Evolutionary conservation across 2,329 filamentous ascomycete genomes (phyloP), one percentile per base, ranked within the genome.

Genomic region (Fusarium decemcellulare): DNA sequence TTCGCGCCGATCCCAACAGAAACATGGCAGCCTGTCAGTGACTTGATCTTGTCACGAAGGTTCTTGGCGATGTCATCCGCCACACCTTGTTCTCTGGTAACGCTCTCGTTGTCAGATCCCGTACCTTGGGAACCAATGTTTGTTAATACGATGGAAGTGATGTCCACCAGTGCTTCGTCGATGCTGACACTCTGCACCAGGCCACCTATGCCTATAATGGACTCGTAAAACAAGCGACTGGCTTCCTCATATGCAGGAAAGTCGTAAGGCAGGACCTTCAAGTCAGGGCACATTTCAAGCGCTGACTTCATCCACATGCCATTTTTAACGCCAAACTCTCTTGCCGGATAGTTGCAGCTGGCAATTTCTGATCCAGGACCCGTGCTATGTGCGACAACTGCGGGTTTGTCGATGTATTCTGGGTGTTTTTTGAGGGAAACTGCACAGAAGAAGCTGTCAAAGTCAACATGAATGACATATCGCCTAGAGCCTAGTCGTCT

Each of bases 281-380:
- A 84, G 23, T 94, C 89, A 1, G 95, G 91, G 76, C 94, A 99
- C 16, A 96, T 79, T 71, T 96, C 91, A 63, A 92, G 85, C 0
- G 96, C 96, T 36, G 88, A 87, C 77, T 95, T 97, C 95, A 99
- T 98, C 96, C 97, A 99, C 96, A 98, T 99, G 39, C 97, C 97
- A 72, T 99, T 99, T 77, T 95, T 97, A 58, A 99, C 86, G 1
- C 95, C 95, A 72, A 91, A 96, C 34, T 88, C 86, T 39, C 96
- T 90, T 8, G 97, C 96, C 18, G 92, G 90, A 77, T 99, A 99
- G 75, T 99, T 99, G 81, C 96, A 99, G 69, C 95, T 98, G 23
- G 96, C 96, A 74, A 99, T 98, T 77, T 99, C 96, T 0, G 95
- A 97, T 1, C 93, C 94, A 27, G 88, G 89, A 0, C 95, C 95